Conservation (phyloP, 148 eudicot genomes). For the Fagopyrum esculentum region DNA sequence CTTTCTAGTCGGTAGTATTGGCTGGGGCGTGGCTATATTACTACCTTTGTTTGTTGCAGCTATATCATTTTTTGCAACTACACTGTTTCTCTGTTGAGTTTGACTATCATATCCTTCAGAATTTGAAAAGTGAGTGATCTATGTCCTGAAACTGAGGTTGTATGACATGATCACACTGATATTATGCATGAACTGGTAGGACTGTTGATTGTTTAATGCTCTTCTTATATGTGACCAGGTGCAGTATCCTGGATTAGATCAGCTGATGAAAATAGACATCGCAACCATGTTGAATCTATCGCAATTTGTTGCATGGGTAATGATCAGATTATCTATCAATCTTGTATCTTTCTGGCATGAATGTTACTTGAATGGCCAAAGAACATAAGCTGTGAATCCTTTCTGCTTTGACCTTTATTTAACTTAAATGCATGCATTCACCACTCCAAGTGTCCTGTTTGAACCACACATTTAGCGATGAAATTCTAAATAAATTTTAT, state of each 20-base stretch:
- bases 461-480: not conserved
- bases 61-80: not conserved
- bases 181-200: not conserved
- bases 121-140: not conserved
- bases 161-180: slow-evolving; percentile 2
- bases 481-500: too few relatives aligned
- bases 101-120: not conserved
- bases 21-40: not conserved
- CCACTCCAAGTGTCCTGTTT: not conserved
- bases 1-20: not conserved
- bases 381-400: not conserved
- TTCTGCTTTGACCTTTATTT: not conserved
- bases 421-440: not conserved
- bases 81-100: not conserved
- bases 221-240: slow-evolving; percentile 40
- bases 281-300: slow-evolving; percentile 78
- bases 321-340: slow-evolving; percentile 14
- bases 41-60: not conserved
- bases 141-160: not conserved
- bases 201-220: not conserved
- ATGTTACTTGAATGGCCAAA: not conserved
- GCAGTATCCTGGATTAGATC: slow-evolving; percentile 82
- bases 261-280: slow-evolving; percentile 64
- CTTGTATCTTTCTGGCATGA: not conserved
- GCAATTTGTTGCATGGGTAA: slow-evolving; percentile 68